phyloP scores from a whole-genome alignment of 495 filamentous ascomycete species.

The Letharia lupina region DNA sequence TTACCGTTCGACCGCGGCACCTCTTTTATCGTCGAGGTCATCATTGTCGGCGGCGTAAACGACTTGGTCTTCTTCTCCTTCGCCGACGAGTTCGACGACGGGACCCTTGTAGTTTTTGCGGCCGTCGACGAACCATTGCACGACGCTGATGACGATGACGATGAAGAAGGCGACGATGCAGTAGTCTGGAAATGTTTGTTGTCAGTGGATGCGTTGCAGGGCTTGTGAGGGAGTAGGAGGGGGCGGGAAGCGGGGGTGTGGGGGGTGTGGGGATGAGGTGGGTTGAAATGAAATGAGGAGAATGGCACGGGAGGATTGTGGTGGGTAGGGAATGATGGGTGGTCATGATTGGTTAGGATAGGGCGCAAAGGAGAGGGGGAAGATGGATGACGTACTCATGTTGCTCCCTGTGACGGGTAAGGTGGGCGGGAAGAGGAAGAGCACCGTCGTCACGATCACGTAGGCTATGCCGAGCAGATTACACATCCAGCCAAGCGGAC shows the following conservation, averaged over 20 bases:
- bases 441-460: conserved; percentile 57
- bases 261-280: background rate
- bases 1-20: too few species aligned
- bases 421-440: conserved; percentile 68
- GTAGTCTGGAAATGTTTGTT: conserved; percentile 40
- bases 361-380: background rate
- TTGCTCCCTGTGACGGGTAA: conserved; percentile 57
- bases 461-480: conserved; percentile 54
- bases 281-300: background rate
- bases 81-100: conserved; percentile 38
- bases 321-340: background rate
- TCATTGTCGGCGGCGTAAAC: background rate
- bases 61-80: background rate
- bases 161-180: conserved; percentile 63
- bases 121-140: conserved; percentile 68
- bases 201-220: background rate
- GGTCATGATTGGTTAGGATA: background rate
- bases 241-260: background rate
- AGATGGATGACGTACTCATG: conserved; percentile 49
- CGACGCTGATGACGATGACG: conserved; percentile 52
- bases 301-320: background rate
- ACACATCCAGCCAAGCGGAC: conserved; percentile 44
- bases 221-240: too few species aligned
- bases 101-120: conserved; percentile 63
- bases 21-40: background rate